phyloP scores from a whole-genome alignment of 352 stramenopile genomes.

The Globisporangium lucens region DNA sequence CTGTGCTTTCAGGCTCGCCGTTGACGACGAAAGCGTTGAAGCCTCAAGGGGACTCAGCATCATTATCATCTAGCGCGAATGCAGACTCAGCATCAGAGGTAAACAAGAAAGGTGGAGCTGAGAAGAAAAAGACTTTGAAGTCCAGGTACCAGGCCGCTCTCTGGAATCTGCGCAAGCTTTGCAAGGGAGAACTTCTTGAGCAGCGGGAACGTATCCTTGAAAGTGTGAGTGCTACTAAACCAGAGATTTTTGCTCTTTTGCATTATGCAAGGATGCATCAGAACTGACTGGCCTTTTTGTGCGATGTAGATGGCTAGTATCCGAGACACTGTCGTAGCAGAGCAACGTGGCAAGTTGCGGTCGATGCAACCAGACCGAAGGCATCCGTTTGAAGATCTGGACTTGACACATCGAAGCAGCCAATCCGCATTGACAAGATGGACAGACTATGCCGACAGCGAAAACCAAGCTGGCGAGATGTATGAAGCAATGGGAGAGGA shows the following conservation, averaged over 20 bases:
- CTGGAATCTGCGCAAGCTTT: constrained; percentile 61
- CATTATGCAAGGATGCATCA: background rate
- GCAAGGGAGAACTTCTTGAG: constrained; percentile 45
- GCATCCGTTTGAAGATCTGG: background rate
- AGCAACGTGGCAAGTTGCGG: constrained; percentile 16
- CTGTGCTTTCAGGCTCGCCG: background rate
- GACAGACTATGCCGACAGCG: background rate
- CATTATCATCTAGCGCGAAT: background rate
- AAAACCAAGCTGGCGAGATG: constrained; percentile 21
- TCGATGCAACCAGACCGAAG: background rate
- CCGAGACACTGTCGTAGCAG: constrained; percentile 21
- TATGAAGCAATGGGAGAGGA: constrained; percentile 58
- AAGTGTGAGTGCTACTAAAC: constrained; percentile 16
- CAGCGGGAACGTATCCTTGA: constrained; percentile 43
- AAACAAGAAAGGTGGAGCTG: background rate
- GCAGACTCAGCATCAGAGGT: background rate
- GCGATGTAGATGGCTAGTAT: constrained; percentile 24
- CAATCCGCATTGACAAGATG: background rate
- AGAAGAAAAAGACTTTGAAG: constrained; percentile 16
- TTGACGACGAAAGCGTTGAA: background rate
- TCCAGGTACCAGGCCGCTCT: constrained; percentile 39
- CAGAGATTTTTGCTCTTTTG: background rate
- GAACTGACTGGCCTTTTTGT: background rate
- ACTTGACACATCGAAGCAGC: background rate
- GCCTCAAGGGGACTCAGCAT: background rate